Percentiles rank a stretch among this genome's conserved stretches.
Conservation (phyloP, 768 basidiomycete genomes). For the Hebeloma cylindrosporum region DNA sequence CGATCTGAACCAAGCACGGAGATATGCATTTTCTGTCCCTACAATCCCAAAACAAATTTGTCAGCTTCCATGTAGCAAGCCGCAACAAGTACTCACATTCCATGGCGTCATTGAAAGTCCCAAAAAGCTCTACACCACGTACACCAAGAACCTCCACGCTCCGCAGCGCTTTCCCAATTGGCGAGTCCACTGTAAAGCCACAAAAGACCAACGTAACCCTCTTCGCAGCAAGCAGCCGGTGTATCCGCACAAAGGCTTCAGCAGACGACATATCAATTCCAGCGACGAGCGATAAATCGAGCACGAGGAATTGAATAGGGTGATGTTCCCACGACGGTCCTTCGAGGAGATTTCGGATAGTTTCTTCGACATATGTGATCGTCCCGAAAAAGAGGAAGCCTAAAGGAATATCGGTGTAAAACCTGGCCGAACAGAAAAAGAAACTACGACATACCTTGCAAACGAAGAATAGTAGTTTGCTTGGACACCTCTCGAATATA, state of each 20-base stretch:
- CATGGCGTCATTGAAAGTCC: constrained; percentile 83
- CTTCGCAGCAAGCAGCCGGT: constrained; percentile 73
- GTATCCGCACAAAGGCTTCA: constrained; percentile 91
- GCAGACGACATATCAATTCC: constrained; percentile 95
- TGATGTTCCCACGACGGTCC: constrained; percentile 66
- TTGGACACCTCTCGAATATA: constrained; percentile 92
- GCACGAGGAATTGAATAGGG: constrained; percentile 86
- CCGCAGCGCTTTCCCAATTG: constrained; percentile 69
- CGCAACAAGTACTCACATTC: constrained; percentile 67
- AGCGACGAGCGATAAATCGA: constrained; percentile 82
- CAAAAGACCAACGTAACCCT: constrained; percentile 88
- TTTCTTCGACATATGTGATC: constrained; percentile 85
- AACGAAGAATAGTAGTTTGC: constrained; percentile 83
- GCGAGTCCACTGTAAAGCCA: constrained; percentile 64
- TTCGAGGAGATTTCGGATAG: constrained; percentile 75
- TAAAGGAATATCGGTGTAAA: constrained; percentile 17
- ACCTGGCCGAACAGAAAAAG: not conserved
- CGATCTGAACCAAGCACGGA: constrained; percentile 75
- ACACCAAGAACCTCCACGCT: constrained; percentile 81
- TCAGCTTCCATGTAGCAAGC: not conserved
- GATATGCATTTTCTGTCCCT: constrained; percentile 95
- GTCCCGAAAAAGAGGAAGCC: constrained; percentile 94
- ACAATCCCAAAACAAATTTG: not conserved
- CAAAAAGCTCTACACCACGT: constrained; percentile 78
- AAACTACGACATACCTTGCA: constrained; percentile 62